Percentiles rank a stretch among this genome's conserved stretches.
Conservation (phyloP, 768 basidiomycete genomes). For the Piloderma croceum region DNA sequence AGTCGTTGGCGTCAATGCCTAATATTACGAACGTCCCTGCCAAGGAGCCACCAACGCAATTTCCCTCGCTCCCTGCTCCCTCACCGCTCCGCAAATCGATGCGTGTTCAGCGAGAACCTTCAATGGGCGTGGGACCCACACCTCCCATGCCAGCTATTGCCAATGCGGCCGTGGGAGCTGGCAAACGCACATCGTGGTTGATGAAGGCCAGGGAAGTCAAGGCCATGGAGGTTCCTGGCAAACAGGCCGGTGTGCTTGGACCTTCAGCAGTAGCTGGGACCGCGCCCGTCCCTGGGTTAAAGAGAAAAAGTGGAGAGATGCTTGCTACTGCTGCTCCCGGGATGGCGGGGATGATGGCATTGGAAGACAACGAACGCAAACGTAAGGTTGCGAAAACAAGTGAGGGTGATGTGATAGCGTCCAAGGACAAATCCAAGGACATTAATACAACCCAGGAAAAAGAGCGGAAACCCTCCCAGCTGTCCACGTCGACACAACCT, state of each 20-base stretch:
- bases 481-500: background rate
- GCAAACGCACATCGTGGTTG: constrained; percentile 77
- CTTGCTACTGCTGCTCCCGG: constrained; percentile 15
- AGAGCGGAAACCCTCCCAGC: constrained; percentile 2
- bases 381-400: constrained; percentile 45
- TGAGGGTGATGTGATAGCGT: constrained; percentile 29
- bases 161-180: constrained; percentile 34
- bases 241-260: constrained; percentile 23
- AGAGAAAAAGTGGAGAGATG: constrained; percentile 64
- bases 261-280: constrained; percentile 5
- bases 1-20: constrained; percentile 15
- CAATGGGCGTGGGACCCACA: constrained; percentile 6
- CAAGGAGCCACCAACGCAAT: constrained; percentile 39
- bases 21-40: constrained; percentile 18
- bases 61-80: constrained; percentile 64
- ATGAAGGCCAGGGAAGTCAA: constrained; percentile 72
- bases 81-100: constrained; percentile 67
- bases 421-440: constrained; percentile 9
- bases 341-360: constrained; percentile 6
- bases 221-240: constrained; percentile 49
- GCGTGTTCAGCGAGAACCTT: constrained; percentile 43
- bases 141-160: constrained; percentile 13
- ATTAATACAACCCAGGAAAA: constrained; percentile 5
- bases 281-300: constrained; percentile 21
- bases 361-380: constrained; percentile 39